Conservation (phyloP, 306 rosid genomes). For the Senna tora region DNA sequence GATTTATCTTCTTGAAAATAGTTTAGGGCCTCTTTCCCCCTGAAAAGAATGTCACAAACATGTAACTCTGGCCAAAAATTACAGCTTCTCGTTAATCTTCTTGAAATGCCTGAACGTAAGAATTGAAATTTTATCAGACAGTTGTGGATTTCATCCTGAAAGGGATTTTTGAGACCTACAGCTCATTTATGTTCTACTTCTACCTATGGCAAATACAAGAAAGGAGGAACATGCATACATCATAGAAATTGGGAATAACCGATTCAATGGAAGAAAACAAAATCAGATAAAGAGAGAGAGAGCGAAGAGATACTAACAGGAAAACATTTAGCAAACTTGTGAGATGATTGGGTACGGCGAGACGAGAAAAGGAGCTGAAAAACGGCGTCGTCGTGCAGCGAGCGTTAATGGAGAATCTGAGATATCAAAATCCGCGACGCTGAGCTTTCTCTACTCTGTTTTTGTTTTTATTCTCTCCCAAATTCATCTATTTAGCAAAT, state of each 20-base stretch:
- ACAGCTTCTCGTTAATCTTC: too few relatives aligned
- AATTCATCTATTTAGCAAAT: too few relatives aligned
- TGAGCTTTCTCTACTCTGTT: too few relatives aligned
- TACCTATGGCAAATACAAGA: background rate
- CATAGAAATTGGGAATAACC: background rate
- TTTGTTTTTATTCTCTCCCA: too few relatives aligned
- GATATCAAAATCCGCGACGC: too few relatives aligned
- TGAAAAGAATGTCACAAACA: slow-evolving; percentile 37
- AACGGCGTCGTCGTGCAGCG: background rate
- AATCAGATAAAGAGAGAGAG: background rate
- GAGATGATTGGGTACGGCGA: background rate
- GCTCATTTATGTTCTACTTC: slow-evolving; percentile 27
- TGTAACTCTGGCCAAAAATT: slow-evolving; percentile 25
- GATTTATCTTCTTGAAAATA: slow-evolving; percentile 78
- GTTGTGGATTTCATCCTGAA: slow-evolving; percentile 24
- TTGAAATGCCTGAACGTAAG: too few relatives aligned
- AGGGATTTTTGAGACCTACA: slow-evolving; percentile 3
- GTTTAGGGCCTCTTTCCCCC: slow-evolving; percentile 86
- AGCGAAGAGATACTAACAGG: background rate
- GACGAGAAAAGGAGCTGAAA: background rate
- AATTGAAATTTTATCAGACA: slow-evolving; percentile 22
- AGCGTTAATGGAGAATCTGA: background rate
- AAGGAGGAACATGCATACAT: background rate
- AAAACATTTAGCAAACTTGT: background rate
- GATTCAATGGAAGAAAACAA: background rate